Evolutionary conservation across 805 yeast species (phyloP), one percentile per base, ranked within the genome.

Genomic region (Starmerella ratchasimensis): DNA sequence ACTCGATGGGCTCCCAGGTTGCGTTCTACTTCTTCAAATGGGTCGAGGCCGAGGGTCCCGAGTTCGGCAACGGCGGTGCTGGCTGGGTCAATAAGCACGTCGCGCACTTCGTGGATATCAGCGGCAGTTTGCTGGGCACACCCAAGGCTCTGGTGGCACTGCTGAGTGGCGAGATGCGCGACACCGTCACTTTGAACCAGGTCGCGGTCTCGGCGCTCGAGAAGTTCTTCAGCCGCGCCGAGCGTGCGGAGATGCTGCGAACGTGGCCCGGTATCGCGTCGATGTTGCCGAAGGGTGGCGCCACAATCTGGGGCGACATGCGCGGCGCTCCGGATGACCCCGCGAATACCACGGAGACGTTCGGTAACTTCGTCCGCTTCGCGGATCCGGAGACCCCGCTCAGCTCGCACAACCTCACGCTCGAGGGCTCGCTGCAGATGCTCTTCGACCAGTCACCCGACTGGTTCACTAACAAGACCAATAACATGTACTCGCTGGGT

Each of bases 141-240:
- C 98, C 98, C 2, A 90, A 90, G 56, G 80, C 94, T 1, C 71
- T 84, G 16, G 82, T 93, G 0, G 95, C 95, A 1, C 63, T 90
- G 42, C 58, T 90, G n/a, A 81, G 94, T 13, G 98, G 98, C 13
- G 98, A 90, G 60, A 90, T 90, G 97, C 82, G 76, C 57, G 98
- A 90, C 57, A 90, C 98, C 0, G 93, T 93, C 22, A 94, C 88
- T 53, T 64, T 90, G 55, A 90, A 90, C 56, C 78, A 90, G 3
- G 60, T 88, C 43, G 98, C 97, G 0, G 83, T 88, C 46, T 83
- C 81, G 52, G 98, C 96, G 1, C 67, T 90, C 39, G 98, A 90
- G 54, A 83, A 81, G 60, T 90, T 90, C 59, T 84, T 90, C 58
- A 78, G 90, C 36, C 71, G 94, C 55, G 71, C 73, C 43, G 98